These are phyloP conservation scores for Penicillium diatomitis DNA, from an alignment of 495 filamentous ascomycete species.

Conservation along the genomic window DNA sequence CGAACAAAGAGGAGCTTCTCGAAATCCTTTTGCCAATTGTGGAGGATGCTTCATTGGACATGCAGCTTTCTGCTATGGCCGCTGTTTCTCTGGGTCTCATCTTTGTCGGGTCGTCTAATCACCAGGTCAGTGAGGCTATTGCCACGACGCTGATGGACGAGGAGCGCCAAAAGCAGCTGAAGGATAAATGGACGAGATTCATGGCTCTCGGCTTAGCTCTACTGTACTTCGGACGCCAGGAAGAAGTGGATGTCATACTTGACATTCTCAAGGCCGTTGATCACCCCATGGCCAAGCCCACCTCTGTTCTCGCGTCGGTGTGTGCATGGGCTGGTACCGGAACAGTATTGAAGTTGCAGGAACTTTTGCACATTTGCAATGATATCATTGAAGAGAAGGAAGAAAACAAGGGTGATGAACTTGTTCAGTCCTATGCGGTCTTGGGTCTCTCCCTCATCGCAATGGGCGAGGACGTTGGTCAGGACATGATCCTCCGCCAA, in stretches of 20 bases:
- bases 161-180: constrained; percentile 75
- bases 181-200: constrained; percentile 97
- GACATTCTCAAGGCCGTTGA: constrained; percentile 94
- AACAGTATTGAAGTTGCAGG: constrained; percentile 91
- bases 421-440: constrained; percentile 92
- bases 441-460: constrained; percentile 88
- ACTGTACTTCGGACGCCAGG: constrained; percentile 90
- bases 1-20: constrained; percentile 74
- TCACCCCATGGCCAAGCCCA: constrained; percentile 88
- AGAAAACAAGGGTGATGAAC: constrained; percentile 85
- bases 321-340: constrained; percentile 98
- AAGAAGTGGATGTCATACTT: constrained; percentile 91
- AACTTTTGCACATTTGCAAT: constrained; percentile 93
- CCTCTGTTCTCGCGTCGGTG: constrained; percentile 82
- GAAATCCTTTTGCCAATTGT: constrained; percentile 80
- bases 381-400: constrained; percentile 92
- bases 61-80: constrained; percentile 95
- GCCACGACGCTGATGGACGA: constrained; percentile 86
- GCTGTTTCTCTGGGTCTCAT: constrained; percentile 83
- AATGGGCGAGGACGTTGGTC: constrained; percentile 97
- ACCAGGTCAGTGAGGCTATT: constrained; percentile 80
- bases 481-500: constrained; percentile 96
- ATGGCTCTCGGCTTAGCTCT: constrained; percentile 90
- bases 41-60: constrained; percentile 67
- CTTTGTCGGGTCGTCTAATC: constrained; percentile 85